phyloP scores from a whole-genome alignment of 805 yeast genomes.

The Barnettozyma pratensis region DNA sequence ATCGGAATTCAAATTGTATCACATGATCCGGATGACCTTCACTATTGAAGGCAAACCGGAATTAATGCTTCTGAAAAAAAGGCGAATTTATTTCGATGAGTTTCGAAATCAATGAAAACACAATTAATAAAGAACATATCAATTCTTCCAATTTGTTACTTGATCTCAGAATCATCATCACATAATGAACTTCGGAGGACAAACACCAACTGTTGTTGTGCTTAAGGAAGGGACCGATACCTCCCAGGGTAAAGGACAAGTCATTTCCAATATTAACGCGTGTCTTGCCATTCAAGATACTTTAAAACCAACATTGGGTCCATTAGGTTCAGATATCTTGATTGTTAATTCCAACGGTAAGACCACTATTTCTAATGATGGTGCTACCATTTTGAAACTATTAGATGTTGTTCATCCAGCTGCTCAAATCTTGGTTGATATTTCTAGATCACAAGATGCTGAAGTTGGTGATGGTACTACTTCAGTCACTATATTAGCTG shows the following conservation, averaged over 20 bases:
- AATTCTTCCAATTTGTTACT: too few relatives aligned
- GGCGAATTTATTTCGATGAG: too few relatives aligned
- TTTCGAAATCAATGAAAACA: too few relatives aligned
- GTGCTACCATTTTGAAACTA: slow-evolving; percentile 90
- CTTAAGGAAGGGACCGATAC: slow-evolving; percentile 97
- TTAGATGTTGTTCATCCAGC: slow-evolving; percentile 98
- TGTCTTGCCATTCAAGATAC: slow-evolving; percentile 97
- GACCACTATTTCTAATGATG: slow-evolving; percentile 96
- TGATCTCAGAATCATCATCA: too few relatives aligned
- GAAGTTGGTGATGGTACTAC: slow-evolving; percentile 99
- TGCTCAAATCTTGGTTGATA: slow-evolving; percentile 90
- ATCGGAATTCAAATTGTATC: background rate
- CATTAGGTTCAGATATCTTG: slow-evolving; percentile 92
- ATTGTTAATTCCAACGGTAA: slow-evolving; percentile 78
- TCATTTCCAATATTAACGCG: slow-evolving; percentile 91
- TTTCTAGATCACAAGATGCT: slow-evolving; percentile 93
- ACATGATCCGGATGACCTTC: too few relatives aligned
- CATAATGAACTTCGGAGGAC: slow-evolving; percentile 80
- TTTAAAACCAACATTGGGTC: slow-evolving; percentile 91
- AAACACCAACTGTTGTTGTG: slow-evolving; percentile 97
- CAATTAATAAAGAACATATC: too few relatives aligned
- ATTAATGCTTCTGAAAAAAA: too few relatives aligned
- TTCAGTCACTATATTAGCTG: slow-evolving; percentile 89
- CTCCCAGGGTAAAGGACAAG: slow-evolving; percentile 95
- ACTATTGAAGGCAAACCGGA: too few relatives aligned